phyloP scores from a whole-genome alignment of 345 rosid species.

The Euclidium syriacum region DNA sequence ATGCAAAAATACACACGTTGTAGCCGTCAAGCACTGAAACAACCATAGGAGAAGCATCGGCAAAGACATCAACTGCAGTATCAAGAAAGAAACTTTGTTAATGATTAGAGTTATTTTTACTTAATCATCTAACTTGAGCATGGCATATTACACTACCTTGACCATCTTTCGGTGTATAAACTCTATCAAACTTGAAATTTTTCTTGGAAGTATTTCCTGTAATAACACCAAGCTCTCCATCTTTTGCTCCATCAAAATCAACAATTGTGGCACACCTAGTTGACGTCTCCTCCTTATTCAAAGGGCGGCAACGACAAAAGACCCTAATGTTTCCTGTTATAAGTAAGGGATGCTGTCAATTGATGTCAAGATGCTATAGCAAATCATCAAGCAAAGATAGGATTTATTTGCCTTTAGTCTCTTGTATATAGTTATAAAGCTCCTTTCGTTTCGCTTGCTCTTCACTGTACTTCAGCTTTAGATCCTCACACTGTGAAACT shows the following conservation, averaged over 20 bases:
- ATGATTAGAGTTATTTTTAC: neutral
- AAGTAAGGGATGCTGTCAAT: slow-evolving; percentile 9
- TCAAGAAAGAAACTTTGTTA: slow-evolving; percentile 9
- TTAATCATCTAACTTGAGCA: slow-evolving; percentile 2
- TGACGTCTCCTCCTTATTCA: slow-evolving; percentile 60
- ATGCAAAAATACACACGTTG: slow-evolving; percentile 96
- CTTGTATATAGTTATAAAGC: slow-evolving; percentile 85
- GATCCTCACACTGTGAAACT: slow-evolving; percentile 93
- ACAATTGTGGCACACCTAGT: slow-evolving; percentile 51
- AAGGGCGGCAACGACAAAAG: slow-evolving; percentile 92
- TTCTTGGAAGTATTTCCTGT: slow-evolving; percentile 57
- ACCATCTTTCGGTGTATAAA: slow-evolving; percentile 76
- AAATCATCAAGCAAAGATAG: slow-evolving; percentile 3
- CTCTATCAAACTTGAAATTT: slow-evolving; percentile 77
- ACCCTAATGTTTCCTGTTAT: slow-evolving; percentile 90
- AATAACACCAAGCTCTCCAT: slow-evolving; percentile 80
- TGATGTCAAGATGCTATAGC: slow-evolving; percentile 6
- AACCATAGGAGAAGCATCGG: slow-evolving; percentile 87
- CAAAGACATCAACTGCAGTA: slow-evolving; percentile 75
- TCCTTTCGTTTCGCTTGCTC: slow-evolving; percentile 90
- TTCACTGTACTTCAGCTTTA: slow-evolving; percentile 65
- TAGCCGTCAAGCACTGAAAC: slow-evolving; percentile 90
- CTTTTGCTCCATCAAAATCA: slow-evolving; percentile 81
- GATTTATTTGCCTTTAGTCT: slow-evolving; percentile 55
- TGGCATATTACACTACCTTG: slow-evolving; percentile 56